Evolutionary conservation across 2,329 filamentous ascomycete species (phyloP), one percentile per base, ranked within the genome.

Genomic region (Penicillium expansum): DNA sequence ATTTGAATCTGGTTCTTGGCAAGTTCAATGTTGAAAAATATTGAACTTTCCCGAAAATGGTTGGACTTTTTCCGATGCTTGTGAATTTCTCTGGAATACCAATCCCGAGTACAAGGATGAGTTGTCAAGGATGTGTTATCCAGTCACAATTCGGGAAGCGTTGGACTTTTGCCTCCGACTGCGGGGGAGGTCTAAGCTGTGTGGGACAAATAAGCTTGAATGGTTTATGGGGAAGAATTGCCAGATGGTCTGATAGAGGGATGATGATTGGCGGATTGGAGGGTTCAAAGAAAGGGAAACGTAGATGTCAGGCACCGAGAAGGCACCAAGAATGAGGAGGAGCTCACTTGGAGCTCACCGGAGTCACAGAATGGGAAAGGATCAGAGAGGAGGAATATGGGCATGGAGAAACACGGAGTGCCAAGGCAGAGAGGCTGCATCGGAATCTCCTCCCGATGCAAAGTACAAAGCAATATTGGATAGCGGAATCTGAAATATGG

Each of bases 311-410:
- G 43, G 43, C 43, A 32, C n/a, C 11, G 13, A 30, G 11, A 11
- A 38, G 41, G 18, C n/a, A 45, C 30, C 9, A 18, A 18, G 10
- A 47, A 48, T n/a, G 11, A 14, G 38, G 39, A 47, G 52, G 52
- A 43, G 38, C 29, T 37, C 35, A n/a, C 3, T 27, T 4, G 27
- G 49, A 37, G 30, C 20, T 69, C 69, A 71, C 69, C 69, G 69
- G 55, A 48, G 49, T 30, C 47, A 55, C 61, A 16, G 52, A 58
- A 62, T 60, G 51, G 66, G 60, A 59, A 66, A 65, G 43, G 65
- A 66, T 67, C 61, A 56, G 62, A 61, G 49, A n/a, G n/a, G n/a
- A n/a, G n/a, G n/a, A n/a, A n/a, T n/a, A n/a, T n/a, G n/a, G n/a
- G n/a, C n/a, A n/a, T n/a, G n/a, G n/a, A 22, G 38, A 41, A 41